Base-by-base conservation (phyloP, 805 yeast genomes). In the Starmerella geochares region DNA sequence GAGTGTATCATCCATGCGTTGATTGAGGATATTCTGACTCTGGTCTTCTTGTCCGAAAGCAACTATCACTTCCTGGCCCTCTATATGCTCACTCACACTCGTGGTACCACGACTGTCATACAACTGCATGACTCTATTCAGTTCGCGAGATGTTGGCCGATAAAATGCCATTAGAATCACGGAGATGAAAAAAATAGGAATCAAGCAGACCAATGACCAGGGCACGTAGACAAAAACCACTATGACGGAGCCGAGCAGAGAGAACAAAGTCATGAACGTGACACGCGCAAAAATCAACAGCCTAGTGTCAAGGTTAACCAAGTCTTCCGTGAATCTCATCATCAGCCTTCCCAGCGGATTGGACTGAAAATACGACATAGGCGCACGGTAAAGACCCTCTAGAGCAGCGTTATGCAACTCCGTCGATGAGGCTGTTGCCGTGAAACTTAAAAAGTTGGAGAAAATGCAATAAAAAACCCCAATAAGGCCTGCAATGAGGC, bases 301-400 rank as follows among this genome's bases (percentile, higher is more conserved):
- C 64, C 81, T 86, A 62, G 83, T 83, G 61, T 86, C 94, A 63
- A 85, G 68, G 3, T 79, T 78, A 64, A 85, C 94, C 0, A 90
- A 81, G 65, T 86, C 95, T 58, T 85, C 83, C 3, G 94, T 84
- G 64, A 86, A 85, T 57, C 95, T 71, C 65, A 83, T 86, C 63
- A 86, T 51, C 5, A 51, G 10, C n/a, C 54, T 25, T 1, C 95
- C 95, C 71, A 83, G 74, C 17, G 95, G 95, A 0, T 92, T 83
- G 10, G 84, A 78, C 60, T 86, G 95, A 67, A 85, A 73, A 62
- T 76, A 86, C 0, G 80, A 65, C 87, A 84, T 83, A 41, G 94
- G 94, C 2, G 90, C 78, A 53, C 78, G 79, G 50, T 86, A 67
- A 14, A 86, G 70, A 31, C 70, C 73, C 38, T 70, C 62, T 47